phyloP scores from a whole-genome alignment of 768 basidiomycete species.

The Lyophyllum decastes region DNA sequence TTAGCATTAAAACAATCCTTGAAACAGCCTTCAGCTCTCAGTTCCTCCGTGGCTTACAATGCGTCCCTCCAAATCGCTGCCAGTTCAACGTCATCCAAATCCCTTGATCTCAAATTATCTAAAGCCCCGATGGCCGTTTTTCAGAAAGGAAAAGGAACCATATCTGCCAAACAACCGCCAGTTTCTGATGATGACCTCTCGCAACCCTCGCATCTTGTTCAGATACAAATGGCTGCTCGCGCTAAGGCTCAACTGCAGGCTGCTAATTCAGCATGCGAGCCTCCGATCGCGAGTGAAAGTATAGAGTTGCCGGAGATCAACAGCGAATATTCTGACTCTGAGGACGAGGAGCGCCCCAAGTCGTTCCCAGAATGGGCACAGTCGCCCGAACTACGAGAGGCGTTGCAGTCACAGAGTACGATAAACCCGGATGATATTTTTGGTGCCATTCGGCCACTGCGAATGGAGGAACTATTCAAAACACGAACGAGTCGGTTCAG shows the following conservation, averaged over 20 bases:
- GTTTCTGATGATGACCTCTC: conserved; percentile 49
- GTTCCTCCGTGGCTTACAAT: conserved; percentile 42
- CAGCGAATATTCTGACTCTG: conserved; percentile 96
- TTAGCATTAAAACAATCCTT: conserved; percentile 47
- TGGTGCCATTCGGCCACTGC: conserved; percentile 80
- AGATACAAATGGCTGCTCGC: conserved; percentile 72
- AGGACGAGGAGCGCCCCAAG: conserved; percentile 78
- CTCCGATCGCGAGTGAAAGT: conserved; percentile 66
- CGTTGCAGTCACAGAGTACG: conserved; percentile 80
- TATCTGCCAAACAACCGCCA: conserved; percentile 26
- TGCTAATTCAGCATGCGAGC: conserved; percentile 43
- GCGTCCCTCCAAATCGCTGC: conserved; percentile 31
- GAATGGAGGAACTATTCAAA: conserved; percentile 94
- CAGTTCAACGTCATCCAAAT: conserved; percentile 29
- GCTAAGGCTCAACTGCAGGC: conserved; percentile 69
- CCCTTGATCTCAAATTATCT: conserved; percentile 36
- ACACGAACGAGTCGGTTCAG: conserved; percentile 78
- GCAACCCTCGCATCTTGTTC: conserved; percentile 64
- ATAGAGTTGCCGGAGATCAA: conserved; percentile 95
- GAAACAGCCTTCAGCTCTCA: conserved; percentile 38
- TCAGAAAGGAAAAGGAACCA: conserved; percentile 53
- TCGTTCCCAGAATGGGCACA: conserved; percentile 91
- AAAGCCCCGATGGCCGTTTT: conserved; percentile 20
- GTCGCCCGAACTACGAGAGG: conserved; percentile 80
- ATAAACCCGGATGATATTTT: conserved; percentile 92